Base-by-base conservation (phyloP, 176 grass and related monocot genomes). In the Triticum timopheevii region DNA sequence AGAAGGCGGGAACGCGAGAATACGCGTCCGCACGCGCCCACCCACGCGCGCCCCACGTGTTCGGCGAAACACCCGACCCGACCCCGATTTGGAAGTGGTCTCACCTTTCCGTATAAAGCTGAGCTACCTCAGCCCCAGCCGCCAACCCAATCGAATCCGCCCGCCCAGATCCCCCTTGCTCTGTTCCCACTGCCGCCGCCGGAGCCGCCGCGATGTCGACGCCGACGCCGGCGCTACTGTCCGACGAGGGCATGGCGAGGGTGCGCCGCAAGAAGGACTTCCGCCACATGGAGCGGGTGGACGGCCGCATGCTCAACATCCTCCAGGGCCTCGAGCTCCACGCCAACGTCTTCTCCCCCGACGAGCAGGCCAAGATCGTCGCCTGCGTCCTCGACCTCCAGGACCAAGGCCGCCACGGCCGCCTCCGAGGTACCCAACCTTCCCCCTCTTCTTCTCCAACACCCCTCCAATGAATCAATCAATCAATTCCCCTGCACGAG, bases 251-350 rank as follows among this genome's bases (percentile, higher is more conserved):
- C 22, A n/a, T 80, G 80, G 61, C 58, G 39, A 64, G 52, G 61
- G 63, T 85, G 22, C 30, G 68, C 7, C 63, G 79, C 13, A 89
- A 81, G 13, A 87, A 91, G 59, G 77, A 85, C 23, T 93, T 93
- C 25, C n/a, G 49, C 22, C 61, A 42, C 19, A 89, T 91, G 88
- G 91, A 95, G n/a, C 88, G 54, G 5, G 80, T 93, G 1, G 74
- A 89, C 13, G 88, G 88, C 1, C 82, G 74, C 40, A 35, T 39
- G 65, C 25, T 89, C 4, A 93, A 95, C 56, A 4, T 91, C 1
- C 75, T 95, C 8, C 62, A 93, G 69, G 91, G 77, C 58, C 76
- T 95, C 2, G 89, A 95, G 81, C 86, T 95, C 27, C 91, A 95
- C 65, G 72, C 88, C 1, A 82, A 66, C 58, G 87, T 96, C 20